Base-by-base conservation (phyloP, 208 protist species). In the Trypanosoma scelopori region DNA sequence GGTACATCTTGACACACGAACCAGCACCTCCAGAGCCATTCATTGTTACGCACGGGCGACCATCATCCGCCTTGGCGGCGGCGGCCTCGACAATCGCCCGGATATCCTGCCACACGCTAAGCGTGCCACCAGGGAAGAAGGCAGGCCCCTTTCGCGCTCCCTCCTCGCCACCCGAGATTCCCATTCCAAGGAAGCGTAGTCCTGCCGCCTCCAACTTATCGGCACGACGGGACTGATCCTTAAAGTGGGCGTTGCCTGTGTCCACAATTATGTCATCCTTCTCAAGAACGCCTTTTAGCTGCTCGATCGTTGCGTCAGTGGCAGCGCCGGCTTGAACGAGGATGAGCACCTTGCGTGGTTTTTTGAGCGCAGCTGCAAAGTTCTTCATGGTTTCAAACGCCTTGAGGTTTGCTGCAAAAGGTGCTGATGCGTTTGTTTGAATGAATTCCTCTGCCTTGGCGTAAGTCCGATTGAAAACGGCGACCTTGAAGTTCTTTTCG, bases 1-100 rank as follows among this genome's bases (percentile, higher is more conserved):
- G 98, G 46, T 99, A 98, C 97, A 98, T 98, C 84, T 99, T 99
- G 32, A 99, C 98, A 72, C 98, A 99, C 56, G 99, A 95, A 25
- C 98, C 98, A 35, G 98, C 96, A 25, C 98, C 98, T 55, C 94
- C 96, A 42, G 82, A 59, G 58, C 98, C 98, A 69, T 99, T 97
- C 76, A 95, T 97, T 47, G 89, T 98, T 42, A 95, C 87, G 64
- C 95, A 98, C 35, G 94, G 96, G 45, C 92, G 93, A 39, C 84
- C 84, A 61, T 96, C 92, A 55, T 96, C 87, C 7, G 97, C 95
- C 81, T 98, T 97, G 45, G 98, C 98, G 18, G 97, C 82, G 46
- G 98, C 97, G 25, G 81, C 84, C 79, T 98, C 82, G n/a, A 99
- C 84, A 53, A 99, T 98, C 30, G 88, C 89, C 39, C 97, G 89